Base-by-base conservation (phyloP, 768 basidiomycete species). In the Macrocybe gigantea region DNA sequence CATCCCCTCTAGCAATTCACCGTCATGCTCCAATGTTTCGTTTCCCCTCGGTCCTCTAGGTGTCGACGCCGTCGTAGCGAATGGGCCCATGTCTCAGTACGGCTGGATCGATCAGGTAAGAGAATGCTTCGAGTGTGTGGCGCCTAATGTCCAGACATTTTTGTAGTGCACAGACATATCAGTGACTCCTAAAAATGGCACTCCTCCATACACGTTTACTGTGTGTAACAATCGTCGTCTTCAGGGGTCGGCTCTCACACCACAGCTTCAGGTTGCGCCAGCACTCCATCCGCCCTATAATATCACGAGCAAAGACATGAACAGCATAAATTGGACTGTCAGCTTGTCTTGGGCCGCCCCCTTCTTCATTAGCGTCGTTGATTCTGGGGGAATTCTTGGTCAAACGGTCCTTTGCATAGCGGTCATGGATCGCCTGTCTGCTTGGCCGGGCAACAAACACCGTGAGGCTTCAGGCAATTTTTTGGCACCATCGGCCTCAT, bases 201-300 rank as follows among this genome's bases (percentile, higher is more conserved):
- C 77, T 4, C 73, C 78, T 0, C 82, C 82, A 8, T 84, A 74
- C 54, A 80, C 67, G 0, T 61, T 82, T 45, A 81, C 78, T 12
- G 82, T 78, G 52, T 53, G 75, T 38, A 38, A 29, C 31, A 7
- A 32, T 10, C 0, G 30, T 13, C 36, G 22, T 29, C n/a, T 15
- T 41, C 38, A 38, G 33, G 29, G 22, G 54, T 37, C 11, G 14
- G 14, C 33, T 32, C 34, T 49, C 40, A 10, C 31, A 37, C n/a
- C 14, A 40, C 15, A 14, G 22, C 6, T 51, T 31, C 29, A 83
- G 82, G 60, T 82, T 44, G 79, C 79, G 5, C 81, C 82, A 13
- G 60, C 80, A 5, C 65, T 83, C 1, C 82, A 81, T 52, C 79
- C 82, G 8, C 81, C 81, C 4, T 72, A 70, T 37, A 82, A 82